Conservation (phyloP, 495 filamentous ascomycete species). For the Aspergillus campestris region DNA sequence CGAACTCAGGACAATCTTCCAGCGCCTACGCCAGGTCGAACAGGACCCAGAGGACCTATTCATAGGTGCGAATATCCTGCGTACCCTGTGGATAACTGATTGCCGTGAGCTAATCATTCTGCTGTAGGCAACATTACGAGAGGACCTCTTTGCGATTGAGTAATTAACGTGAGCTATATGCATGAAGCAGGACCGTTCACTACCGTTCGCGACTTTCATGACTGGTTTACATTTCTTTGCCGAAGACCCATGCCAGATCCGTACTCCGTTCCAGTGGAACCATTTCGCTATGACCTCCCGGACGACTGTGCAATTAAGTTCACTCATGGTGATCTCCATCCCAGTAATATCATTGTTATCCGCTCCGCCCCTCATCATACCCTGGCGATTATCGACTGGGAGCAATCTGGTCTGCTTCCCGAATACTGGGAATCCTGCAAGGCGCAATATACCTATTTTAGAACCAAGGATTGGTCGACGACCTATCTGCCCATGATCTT, state of each 20-base stretch:
- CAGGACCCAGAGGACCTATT: constrained; percentile 16
- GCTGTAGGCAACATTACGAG: constrained; percentile 12
- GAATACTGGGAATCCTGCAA: constrained; percentile 42
- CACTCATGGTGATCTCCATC: constrained; percentile 39
- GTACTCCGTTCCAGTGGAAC: constrained; percentile 20
- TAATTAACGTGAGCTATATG: constrained; percentile 15
- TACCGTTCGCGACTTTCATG: constrained; percentile 18
- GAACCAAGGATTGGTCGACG: constrained; percentile 18
- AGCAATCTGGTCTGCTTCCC: constrained; percentile 41
- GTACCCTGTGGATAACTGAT: constrained; percentile 1
- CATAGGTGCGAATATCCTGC: constrained; percentile 11
- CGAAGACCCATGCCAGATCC: constrained; percentile 21
- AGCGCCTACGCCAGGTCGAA: constrained; percentile 19
- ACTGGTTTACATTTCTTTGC: constrained; percentile 22
- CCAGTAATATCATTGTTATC: constrained; percentile 35
- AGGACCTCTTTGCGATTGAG: constrained; percentile 19
- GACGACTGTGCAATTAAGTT: constrained; percentile 32
- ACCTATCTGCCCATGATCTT: constrained; percentile 20
- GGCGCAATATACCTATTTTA: constrained; percentile 21
- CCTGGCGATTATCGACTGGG: constrained; percentile 38
- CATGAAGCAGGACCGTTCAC: constrained; percentile 21
- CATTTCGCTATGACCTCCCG: constrained; percentile 18
- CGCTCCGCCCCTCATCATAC: constrained; percentile 19
- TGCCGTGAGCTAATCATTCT: constrained; percentile 2
- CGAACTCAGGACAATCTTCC: constrained; percentile 18